Evolutionary conservation across 805 yeast species (phyloP).

Genomic region (Citeromyces matritensis): DNA sequence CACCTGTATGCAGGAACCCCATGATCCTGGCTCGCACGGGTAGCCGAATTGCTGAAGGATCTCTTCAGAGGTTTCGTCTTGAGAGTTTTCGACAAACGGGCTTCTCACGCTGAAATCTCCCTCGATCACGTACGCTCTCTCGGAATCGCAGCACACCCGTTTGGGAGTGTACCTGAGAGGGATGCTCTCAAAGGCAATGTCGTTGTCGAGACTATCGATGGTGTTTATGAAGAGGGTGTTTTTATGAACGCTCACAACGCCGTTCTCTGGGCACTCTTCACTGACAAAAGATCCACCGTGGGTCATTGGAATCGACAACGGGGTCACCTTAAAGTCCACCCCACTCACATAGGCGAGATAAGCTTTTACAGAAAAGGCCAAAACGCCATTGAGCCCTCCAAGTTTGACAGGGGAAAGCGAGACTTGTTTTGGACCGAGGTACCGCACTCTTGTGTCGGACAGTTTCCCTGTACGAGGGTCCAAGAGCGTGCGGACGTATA

Average conservation of each 20-base stretch:
- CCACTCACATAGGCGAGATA: constrained; percentile 34
- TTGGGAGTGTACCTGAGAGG: constrained; percentile 38
- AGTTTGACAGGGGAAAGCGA: constrained; percentile 22
- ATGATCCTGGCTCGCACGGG: constrained; percentile 8
- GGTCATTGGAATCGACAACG: constrained; percentile 26
- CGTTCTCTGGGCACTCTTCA: constrained; percentile 42
- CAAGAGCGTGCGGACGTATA: constrained; percentile 49
- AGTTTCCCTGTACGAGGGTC: constrained; percentile 47
- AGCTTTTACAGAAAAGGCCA: constrained; percentile 37
- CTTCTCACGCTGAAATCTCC: constrained; percentile 23
- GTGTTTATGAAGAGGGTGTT: constrained; percentile 39
- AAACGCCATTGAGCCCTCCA: constrained; percentile 17
- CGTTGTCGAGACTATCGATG: constrained; percentile 22
- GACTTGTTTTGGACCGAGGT: constrained; percentile 59
- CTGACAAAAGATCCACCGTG: constrained; percentile 41
- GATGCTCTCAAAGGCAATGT: constrained; percentile 19
- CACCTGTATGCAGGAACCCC: constrained; percentile 44
- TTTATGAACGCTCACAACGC: constrained; percentile 47
- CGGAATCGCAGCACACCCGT: constrained; percentile 7
- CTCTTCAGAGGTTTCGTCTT: constrained; percentile 15
- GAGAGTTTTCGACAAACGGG: constrained; percentile 14
- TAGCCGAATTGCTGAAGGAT: constrained; percentile 31
- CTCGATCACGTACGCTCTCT: constrained; percentile 21
- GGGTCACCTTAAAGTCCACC: constrained; percentile 25
- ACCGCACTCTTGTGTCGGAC: constrained; percentile 50